Base-by-base conservation (phyloP, 2,329 filamentous ascomycete genomes). In the Alternaria solani region DNA sequence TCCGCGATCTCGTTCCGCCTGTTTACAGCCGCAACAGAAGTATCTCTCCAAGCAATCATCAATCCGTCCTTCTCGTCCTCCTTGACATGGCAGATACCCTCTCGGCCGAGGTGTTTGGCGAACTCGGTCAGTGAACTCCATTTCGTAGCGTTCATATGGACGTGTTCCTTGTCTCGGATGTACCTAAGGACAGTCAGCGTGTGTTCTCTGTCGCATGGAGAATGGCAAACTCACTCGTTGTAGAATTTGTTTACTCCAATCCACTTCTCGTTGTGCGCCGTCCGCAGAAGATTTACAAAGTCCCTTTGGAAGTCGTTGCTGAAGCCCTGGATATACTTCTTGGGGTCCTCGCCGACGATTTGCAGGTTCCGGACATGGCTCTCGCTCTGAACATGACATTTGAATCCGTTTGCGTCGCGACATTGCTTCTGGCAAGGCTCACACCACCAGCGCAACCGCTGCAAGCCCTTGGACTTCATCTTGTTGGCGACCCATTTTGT, bases 191-290 rank as follows among this genome's bases (percentile, higher is more conserved):
- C 3, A 42, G 39, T 42, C 39, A 42, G 39, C 3, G 11, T 25
- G 39, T 25, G 12, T 25, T 25, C 39, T 42, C 39, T 25, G 39
- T 7, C 14, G 39, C 20, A 20, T 14, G 36, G 14, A 7, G 36
- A 20, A n/a, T 20, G 38, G 38, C 8, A 11, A 2, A 12, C 39
- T 16, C 25, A 95, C 74, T 94, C 90, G 76, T 98, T 93, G 80
- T 99, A 99, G 78, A 98, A 98, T 63, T 92, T 89, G 74, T 99
- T 99, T 52, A 94, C 87, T 34, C 94, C 87, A 1, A 98, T 89
- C 70, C 88, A 87, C 79, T 99, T 99, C 79, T 97, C 93, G 64
- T 93, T 93, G 72, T 99, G 95, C 0, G 89, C 87, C 0, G 94
- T 97, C 58, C 88, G 86, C 7, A 99, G 83, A 2, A 95, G 83